Evolutionary conservation across 2,329 filamentous ascomycete genomes (phyloP).

Genomic region (Pseudogymnoascus sp.): DNA sequence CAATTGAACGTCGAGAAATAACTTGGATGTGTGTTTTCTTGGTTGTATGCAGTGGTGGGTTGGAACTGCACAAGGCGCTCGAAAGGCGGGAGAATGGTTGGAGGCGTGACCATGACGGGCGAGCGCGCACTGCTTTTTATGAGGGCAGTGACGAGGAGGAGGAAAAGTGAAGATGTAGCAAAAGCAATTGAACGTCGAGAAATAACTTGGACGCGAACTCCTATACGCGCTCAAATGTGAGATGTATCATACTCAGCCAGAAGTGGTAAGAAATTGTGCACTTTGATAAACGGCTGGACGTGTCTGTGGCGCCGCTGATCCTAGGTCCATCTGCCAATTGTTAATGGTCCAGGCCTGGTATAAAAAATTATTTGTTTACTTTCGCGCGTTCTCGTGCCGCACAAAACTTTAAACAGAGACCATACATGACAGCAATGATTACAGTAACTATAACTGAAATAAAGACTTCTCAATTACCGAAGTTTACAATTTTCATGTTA

Average conservation of each 20-base stretch:
- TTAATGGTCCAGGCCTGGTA: background rate
- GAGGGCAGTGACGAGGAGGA: background rate
- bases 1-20: background rate
- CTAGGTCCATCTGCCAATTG: background rate
- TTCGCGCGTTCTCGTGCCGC: background rate
- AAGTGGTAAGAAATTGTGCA: slow-evolving; percentile 3
- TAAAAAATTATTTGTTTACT: background rate
- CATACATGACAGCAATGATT: too few species aligned
- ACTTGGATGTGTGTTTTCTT: background rate
- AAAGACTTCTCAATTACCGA: too few species aligned
- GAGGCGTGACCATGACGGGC: background rate
- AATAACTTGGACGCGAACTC: background rate
- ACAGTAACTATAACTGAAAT: too few species aligned
- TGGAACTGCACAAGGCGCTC: background rate
- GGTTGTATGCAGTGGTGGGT: background rate
- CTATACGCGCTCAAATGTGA: slow-evolving; percentile 1
- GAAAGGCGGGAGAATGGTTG: background rate
- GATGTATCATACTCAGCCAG: background rate
- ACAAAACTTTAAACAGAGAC: too few species aligned
- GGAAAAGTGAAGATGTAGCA: background rate
- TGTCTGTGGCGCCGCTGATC: slow-evolving; percentile 6
- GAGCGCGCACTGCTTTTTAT: background rate
- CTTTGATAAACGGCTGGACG: slow-evolving; percentile 2
- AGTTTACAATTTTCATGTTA: too few species aligned
- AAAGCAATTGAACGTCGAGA: background rate